Evolutionary conservation across 331 rosid species (phyloP).

Genomic region (Rhamnella rubrinervis): DNA sequence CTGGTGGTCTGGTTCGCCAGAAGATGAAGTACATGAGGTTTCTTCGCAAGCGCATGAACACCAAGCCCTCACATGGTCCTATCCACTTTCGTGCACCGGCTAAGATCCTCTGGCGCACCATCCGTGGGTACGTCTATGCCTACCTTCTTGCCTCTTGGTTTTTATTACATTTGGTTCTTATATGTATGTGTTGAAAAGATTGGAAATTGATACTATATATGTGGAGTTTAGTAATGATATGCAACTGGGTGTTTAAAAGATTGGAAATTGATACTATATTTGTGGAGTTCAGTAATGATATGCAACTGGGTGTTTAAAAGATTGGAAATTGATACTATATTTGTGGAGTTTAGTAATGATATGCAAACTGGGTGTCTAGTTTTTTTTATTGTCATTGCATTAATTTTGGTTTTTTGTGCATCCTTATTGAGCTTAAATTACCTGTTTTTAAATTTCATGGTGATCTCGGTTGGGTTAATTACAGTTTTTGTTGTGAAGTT

Average conservation of each 20-base stretch:
- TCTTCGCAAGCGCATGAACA: conserved; percentile 60
- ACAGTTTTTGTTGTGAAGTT: neutral
- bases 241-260: neutral
- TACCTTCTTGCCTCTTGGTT: neutral
- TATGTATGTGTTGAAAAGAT: neutral
- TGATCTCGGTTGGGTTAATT: no score
- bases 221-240: no score
- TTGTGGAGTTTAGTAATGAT: no score
- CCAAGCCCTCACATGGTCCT: conserved; percentile 63
- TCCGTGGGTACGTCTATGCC: conserved; percentile 46
- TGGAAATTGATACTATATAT: no score
- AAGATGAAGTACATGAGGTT: conserved; percentile 67
- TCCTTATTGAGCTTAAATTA: no score
- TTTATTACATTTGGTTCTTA: neutral
- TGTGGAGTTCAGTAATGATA: no score
- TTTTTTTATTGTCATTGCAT: neutral
- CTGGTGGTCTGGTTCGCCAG: conserved; percentile 53
- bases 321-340: no score
- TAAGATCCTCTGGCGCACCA: conserved; percentile 63
- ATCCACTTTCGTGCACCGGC: conserved; percentile 58
- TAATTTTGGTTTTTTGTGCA: neutral
- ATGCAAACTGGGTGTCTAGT: no score
- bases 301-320: neutral
- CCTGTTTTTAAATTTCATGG: no score
- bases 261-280: no score